Conservation (phyloP, 2,329 filamentous ascomycete species). For the Trichoderma sp. region DNA sequence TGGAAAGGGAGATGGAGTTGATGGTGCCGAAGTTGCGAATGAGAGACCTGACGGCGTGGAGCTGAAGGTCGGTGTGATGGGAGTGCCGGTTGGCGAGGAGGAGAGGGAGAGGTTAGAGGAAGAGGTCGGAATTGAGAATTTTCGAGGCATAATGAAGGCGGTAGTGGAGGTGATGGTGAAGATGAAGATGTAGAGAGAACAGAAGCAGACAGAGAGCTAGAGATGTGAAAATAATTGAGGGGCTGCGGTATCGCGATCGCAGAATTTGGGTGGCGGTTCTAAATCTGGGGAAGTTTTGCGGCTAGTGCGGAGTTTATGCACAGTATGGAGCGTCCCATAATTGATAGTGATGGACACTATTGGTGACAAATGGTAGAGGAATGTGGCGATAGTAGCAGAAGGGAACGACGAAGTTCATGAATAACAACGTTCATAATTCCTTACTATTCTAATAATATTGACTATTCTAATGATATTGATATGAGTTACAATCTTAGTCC, state of each 20-base stretch:
- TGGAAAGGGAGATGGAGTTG: constrained; percentile 9
- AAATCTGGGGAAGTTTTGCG: not conserved
- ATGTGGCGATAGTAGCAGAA: not conserved
- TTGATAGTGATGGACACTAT: not conserved
- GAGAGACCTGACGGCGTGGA: not conserved
- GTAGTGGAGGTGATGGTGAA: not conserved
- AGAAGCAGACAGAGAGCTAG: not conserved
- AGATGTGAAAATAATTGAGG: not conserved
- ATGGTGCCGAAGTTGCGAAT: not conserved
- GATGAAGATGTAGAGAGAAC: not conserved
- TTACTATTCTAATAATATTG: not conserved
- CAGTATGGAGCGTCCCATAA: not conserved
- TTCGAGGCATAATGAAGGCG: constrained; percentile 2
- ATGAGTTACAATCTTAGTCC: not conserved
- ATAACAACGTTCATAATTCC: not conserved
- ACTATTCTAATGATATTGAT: not conserved
- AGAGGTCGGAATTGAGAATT: constrained; percentile 20
- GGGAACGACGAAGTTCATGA: not conserved
- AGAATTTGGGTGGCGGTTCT: not conserved
- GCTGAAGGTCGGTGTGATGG: constrained; percentile 39
- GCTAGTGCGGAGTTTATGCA: not conserved
- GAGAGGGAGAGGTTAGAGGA: constrained; percentile 26
- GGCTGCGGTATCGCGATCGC: not conserved
- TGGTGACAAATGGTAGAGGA: too few relatives aligned
- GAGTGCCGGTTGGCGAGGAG: constrained; percentile 24